Percentiles rank a stretch among this genome's conserved stretches.
These are phyloP conservation scores for Eucalyptus erythrocorys DNA, from an alignment of 345 rosid genomes.

Conservation along the genomic window DNA sequence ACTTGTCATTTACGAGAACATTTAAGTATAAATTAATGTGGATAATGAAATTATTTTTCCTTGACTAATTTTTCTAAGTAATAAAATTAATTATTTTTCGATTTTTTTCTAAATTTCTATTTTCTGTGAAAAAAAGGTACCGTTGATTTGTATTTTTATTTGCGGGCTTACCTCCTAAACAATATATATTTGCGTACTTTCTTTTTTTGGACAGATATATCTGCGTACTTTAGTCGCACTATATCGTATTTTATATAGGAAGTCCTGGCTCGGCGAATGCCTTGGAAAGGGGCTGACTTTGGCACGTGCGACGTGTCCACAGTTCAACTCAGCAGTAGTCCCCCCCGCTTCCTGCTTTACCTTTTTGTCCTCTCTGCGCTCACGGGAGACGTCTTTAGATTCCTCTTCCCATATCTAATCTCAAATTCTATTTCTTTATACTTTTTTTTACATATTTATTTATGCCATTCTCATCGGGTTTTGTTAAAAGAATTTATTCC, in stretches of 20 bases:
- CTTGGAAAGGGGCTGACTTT: neutral
- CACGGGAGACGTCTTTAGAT: slow-evolving; percentile 10
- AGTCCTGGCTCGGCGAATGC: neutral
- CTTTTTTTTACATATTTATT: neutral
- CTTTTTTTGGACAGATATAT: no score
- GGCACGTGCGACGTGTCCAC: neutral
- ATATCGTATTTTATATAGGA: neutral
- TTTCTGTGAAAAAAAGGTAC: no score
- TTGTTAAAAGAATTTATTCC: neutral
- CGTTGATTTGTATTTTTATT: neutral
- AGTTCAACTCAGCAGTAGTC: neutral
- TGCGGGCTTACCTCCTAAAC: neutral
- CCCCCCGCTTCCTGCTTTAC: accelerated
- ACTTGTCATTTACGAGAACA: no score
- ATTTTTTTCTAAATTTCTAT: no score
- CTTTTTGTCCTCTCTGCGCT: neutral
- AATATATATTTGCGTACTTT: neutral
- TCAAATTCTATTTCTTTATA: neutral
- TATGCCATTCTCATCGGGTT: neutral
- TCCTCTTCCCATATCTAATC: neutral
- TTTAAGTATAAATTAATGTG: no score
- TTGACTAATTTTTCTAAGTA: neutral
- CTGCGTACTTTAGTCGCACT: neutral
- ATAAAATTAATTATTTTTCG: no score
- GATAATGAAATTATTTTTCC: no score